Conservation (phyloP, 768 basidiomycete genomes). For the Chlorophyllum brunneum region DNA sequence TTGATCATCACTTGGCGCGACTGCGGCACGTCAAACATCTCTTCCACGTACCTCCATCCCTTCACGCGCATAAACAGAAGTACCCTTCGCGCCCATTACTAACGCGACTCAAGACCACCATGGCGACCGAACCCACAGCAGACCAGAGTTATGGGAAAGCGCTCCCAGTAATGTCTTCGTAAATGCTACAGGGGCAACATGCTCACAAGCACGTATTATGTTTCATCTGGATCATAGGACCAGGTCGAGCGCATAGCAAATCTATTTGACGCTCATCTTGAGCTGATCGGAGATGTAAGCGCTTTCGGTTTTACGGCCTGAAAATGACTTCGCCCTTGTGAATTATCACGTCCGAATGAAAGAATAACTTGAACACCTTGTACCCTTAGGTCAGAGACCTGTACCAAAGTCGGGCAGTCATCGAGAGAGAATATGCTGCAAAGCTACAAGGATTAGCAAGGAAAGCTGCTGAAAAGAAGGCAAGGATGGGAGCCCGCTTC, state of each 20-base stretch:
- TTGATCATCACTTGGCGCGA: constrained; percentile 11
- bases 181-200: neutral
- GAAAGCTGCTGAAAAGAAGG: constrained; percentile 71
- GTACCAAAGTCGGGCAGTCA: constrained; percentile 56
- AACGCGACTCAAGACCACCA: constrained; percentile 4
- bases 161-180: constrained; percentile 44
- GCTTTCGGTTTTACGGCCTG: neutral
- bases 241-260: constrained; percentile 63
- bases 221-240: constrained; percentile 45
- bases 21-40: neutral
- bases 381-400: constrained; percentile 62
- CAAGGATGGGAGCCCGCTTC: constrained; percentile 46
- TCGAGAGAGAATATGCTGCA: constrained; percentile 77
- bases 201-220: constrained; percentile 1
- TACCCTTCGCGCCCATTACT: neutral
- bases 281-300: constrained; percentile 60
- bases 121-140: constrained; percentile 9
- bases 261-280: constrained; percentile 63
- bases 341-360: neutral
- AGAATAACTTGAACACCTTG: neutral
- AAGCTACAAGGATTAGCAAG: constrained; percentile 65
- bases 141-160: constrained; percentile 41
- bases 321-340: too few relatives aligned
- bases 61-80: neutral
- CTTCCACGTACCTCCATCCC: constrained; percentile 5